phyloP scores from a whole-genome alignment of 805 yeast species.

The Starmerella stigmatis region DNA sequence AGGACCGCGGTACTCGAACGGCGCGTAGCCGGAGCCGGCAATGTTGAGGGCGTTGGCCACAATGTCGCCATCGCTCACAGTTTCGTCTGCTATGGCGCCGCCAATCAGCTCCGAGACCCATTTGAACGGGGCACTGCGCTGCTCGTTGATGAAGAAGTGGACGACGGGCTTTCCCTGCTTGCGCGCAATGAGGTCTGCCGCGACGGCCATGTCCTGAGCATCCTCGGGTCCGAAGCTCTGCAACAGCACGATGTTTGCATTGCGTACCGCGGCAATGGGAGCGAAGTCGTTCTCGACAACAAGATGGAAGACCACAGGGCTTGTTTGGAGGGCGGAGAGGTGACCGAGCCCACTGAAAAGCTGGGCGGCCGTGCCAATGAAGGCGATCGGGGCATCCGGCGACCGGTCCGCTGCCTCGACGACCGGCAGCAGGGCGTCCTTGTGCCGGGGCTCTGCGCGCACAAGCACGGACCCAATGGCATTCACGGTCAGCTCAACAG shows the following conservation, averaged over 20 bases:
- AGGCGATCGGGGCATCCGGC: constrained; percentile 12
- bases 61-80: constrained; percentile 1
- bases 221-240: constrained; percentile 55
- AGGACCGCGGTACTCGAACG: constrained; percentile 38
- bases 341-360: constrained; percentile 23
- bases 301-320: constrained; percentile 23
- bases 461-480: constrained; percentile 16
- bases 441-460: constrained; percentile 3
- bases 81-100: constrained; percentile 20
- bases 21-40: constrained; percentile 31
- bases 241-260: constrained; percentile 51
- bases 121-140: constrained; percentile 17
- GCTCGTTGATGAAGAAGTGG: constrained; percentile 46
- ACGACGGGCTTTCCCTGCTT: constrained; percentile 47
- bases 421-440: constrained; percentile 18
- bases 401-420: constrained; percentile 13
- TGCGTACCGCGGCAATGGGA: constrained; percentile 60
- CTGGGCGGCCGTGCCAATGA: constrained; percentile 16
- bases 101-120: constrained; percentile 24
- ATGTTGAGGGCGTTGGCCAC: constrained; percentile 29
- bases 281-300: constrained; percentile 48
- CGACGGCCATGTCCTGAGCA: constrained; percentile 43
- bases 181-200: constrained; percentile 49
- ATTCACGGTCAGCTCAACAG: constrained; percentile 16
- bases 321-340: constrained; percentile 11